Conservation (phyloP, 2,329 filamentous ascomycete genomes). For the Aspergillus caelatus region DNA sequence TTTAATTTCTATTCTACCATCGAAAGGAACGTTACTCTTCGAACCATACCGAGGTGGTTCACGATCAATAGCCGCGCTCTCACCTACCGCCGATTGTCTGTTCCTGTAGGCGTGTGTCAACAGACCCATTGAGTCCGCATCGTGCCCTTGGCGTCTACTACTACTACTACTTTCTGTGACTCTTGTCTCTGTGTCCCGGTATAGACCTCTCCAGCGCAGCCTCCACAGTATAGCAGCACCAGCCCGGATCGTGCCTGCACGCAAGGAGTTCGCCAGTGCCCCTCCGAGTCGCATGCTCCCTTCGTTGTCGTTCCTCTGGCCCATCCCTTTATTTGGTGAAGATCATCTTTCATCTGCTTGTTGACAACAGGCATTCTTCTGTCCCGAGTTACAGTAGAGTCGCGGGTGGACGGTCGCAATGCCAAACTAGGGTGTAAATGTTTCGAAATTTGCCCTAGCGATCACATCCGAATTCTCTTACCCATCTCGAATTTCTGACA, state of each 20-base stretch:
- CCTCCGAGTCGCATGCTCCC: slow-evolving; percentile 21
- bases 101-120: slow-evolving; percentile 9
- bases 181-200: slow-evolving; percentile 5
- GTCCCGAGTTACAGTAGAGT: slow-evolving; percentile 9
- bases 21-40: background rate
- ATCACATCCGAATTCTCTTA: slow-evolving; percentile 25
- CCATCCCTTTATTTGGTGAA: slow-evolving; percentile 14
- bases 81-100: slow-evolving; percentile 8
- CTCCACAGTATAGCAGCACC: slow-evolving; percentile 7
- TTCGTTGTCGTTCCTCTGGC: slow-evolving; percentile 6
- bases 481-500: slow-evolving; percentile 15
- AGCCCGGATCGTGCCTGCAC: slow-evolving; percentile 21
- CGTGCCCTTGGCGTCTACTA: slow-evolving; percentile 16
- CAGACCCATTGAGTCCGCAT: slow-evolving; percentile 12
- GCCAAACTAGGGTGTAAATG: slow-evolving; percentile 35
- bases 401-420: slow-evolving; percentile 36
- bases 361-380: slow-evolving; percentile 8
- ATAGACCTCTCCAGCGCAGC: slow-evolving; percentile 8
- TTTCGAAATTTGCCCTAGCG: slow-evolving; percentile 27
- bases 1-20: slow-evolving; percentile 11
- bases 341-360: slow-evolving; percentile 8
- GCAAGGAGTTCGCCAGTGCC: slow-evolving; percentile 25
- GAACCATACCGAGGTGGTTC: slow-evolving; percentile 3
- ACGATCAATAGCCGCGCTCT: slow-evolving; percentile 18
- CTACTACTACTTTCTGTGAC: slow-evolving; percentile 10